A percentile compares a stretch with the other conserved stretches of the same genome.
phyloP scores from a whole-genome alignment of 2,329 filamentous ascomycete species.

The Sporothrix protearum region DNA sequence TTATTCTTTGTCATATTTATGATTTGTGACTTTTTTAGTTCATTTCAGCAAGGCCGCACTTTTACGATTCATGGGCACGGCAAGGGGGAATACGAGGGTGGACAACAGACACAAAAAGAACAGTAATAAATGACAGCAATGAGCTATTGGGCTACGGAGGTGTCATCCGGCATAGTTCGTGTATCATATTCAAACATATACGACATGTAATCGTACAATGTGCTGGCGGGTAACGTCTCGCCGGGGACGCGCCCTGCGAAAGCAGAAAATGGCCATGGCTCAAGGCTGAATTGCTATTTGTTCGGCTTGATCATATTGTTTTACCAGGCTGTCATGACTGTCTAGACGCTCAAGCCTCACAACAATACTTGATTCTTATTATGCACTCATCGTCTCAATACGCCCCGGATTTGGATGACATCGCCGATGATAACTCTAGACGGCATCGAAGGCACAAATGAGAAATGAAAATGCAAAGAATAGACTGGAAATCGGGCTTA shows the following conservation, averaged over 20 bases:
- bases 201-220: background rate
- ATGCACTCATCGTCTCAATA: background rate
- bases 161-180: constrained; percentile 1
- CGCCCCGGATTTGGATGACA: background rate
- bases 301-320: background rate
- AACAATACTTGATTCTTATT: background rate
- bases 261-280: background rate
- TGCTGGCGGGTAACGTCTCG: background rate
- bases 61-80: background rate
- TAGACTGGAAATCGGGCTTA: background rate
- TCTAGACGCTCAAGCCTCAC: no score
- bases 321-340: background rate
- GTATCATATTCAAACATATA: background rate
- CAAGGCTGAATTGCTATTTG: background rate
- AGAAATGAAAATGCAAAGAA: background rate
- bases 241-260: background rate
- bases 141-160: background rate
- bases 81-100: constrained; percentile 10
- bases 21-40: background rate
- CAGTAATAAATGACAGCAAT: background rate
- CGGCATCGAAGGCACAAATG: background rate
- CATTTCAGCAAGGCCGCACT: background rate
- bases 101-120: background rate
- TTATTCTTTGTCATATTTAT: background rate
- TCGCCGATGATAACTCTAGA: background rate